A percentile compares a stretch with the other conserved stretches of the same genome.
Evolutionary conservation across 192 early-diverging fungal genomes (phyloP).

Genomic region (Borealophlyctis nickersoniae): DNA sequence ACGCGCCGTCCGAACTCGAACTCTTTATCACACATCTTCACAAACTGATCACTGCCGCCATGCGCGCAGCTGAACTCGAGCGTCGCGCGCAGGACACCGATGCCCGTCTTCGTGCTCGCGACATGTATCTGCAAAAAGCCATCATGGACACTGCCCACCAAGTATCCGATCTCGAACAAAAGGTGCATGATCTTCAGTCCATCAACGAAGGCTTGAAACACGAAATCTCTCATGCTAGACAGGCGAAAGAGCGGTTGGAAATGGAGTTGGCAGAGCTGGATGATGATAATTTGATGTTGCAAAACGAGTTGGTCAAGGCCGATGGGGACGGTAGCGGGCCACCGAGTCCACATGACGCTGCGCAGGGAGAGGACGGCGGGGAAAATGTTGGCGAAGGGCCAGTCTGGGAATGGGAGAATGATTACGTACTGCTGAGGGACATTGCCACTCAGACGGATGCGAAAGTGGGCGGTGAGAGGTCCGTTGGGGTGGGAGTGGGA

Average conservation of each 20-base stretch:
- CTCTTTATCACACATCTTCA: too few species aligned
- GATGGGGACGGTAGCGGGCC: not conserved
- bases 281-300: conserved; percentile 21
- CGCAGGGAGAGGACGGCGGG: conserved; percentile 4
- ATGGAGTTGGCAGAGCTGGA: conserved; percentile 21
- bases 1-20: too few species aligned
- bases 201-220: conserved; percentile 26
- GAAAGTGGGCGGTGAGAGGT: not conserved
- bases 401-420: not conserved
- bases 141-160: conserved; percentile 37
- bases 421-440: conserved; percentile 25
- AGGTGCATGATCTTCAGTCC: conserved; percentile 15
- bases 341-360: not conserved
- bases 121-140: conserved; percentile 34
- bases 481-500: too few species aligned
- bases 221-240: conserved; percentile 9
- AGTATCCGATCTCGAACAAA: conserved; percentile 31
- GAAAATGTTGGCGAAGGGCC: not conserved
- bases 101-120: conserved; percentile 24
- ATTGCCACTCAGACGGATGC: conserved; percentile 26
- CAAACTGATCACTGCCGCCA: not conserved
- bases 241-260: conserved; percentile 2
- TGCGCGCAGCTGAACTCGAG: conserved; percentile 7
- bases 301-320: conserved; percentile 19
- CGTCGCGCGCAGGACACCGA: conserved; percentile 23